These are phyloP conservation scores for Umbilicus rupestris DNA, from an alignment of 164 flowering plant genomes.

Conservation along the genomic window DNA sequence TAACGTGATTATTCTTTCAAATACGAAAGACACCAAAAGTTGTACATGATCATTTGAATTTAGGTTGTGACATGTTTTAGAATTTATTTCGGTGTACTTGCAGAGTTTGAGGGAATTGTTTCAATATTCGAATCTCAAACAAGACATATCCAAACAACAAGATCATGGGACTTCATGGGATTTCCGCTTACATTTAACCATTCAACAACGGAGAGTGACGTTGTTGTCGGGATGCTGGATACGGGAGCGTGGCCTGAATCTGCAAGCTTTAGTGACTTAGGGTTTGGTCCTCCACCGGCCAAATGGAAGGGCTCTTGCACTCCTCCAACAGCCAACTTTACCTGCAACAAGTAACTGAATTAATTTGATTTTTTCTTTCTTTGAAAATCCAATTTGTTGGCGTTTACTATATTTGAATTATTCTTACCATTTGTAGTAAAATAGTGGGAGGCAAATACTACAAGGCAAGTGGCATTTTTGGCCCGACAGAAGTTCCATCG, in stretches of 20 bases:
- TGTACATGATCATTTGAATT: too few relatives aligned
- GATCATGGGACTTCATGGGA: conserved; percentile 46
- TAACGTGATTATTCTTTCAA: too few relatives aligned
- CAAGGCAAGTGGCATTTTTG: neutral
- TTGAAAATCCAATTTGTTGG: too few relatives aligned
- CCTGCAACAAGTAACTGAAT: conserved; percentile 51
- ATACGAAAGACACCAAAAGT: too few relatives aligned
- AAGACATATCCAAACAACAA: conserved; percentile 29
- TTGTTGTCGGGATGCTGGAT: conserved; percentile 42
- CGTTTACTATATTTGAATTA: neutral
- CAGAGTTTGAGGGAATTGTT: conserved; percentile 30
- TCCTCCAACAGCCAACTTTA: conserved; percentile 25
- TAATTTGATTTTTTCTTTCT: neutral
- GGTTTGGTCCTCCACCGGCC: conserved; percentile 39
- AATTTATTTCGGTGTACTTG: too few relatives aligned
- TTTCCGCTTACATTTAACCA: conserved; percentile 17
- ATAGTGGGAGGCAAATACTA: conserved; percentile 40
- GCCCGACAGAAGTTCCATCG: neutral
- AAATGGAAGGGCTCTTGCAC: conserved; percentile 52
- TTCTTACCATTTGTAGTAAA: conserved; percentile 21
- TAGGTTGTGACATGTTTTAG: too few relatives aligned
- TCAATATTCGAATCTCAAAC: conserved; percentile 31
- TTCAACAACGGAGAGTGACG: conserved; percentile 21
- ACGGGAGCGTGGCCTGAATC: conserved; percentile 59
- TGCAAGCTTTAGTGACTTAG: conserved; percentile 40